These are phyloP conservation scores for Hericium coralloides DNA, from an alignment of 768 basidiomycete species.

Conservation along the genomic window DNA sequence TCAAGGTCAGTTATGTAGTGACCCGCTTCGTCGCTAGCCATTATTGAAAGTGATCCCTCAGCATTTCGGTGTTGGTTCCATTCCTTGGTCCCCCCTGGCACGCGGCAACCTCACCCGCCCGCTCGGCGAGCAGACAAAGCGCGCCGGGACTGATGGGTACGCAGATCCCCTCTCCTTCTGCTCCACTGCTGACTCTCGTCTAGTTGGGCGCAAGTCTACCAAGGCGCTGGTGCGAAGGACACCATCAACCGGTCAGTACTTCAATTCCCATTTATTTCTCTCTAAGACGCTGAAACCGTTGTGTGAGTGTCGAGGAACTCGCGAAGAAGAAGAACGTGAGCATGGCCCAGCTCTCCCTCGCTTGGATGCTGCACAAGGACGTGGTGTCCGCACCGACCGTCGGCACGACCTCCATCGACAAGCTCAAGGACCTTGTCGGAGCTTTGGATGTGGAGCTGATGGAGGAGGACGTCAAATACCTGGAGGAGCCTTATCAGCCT, in stretches of 20 bases:
- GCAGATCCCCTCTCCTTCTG: background rate
- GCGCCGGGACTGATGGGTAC: constrained; percentile 16
- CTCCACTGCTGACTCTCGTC: background rate
- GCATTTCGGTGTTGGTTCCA: constrained; percentile 23
- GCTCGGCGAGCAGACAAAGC: constrained; percentile 11
- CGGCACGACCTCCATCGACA: constrained; percentile 1
- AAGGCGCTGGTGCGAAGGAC: background rate
- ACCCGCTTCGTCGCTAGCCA: background rate
- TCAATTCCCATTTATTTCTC: no score
- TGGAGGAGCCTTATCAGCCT: constrained; percentile 1
- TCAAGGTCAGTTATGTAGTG: constrained; percentile 20
- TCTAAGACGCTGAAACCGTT: background rate
- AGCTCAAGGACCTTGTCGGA: background rate
- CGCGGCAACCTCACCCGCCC: constrained; percentile 25
- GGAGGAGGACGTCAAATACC: background rate
- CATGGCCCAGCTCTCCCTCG: constrained; percentile 34
- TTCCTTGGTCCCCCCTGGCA: constrained; percentile 31
- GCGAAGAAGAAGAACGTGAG: constrained; percentile 28
- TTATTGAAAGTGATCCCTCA: background rate
- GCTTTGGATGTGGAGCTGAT: background rate
- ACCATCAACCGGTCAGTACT: background rate
- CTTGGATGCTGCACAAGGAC: constrained; percentile 25
- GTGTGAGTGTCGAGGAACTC: constrained; percentile 27
- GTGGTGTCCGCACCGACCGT: background rate
- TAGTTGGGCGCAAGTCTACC: background rate